Evolutionary conservation across 768 basidiomycete species (phyloP), one percentile per base, ranked within the genome.

Genomic region (Rhodotorula kratochvilovae): DNA sequence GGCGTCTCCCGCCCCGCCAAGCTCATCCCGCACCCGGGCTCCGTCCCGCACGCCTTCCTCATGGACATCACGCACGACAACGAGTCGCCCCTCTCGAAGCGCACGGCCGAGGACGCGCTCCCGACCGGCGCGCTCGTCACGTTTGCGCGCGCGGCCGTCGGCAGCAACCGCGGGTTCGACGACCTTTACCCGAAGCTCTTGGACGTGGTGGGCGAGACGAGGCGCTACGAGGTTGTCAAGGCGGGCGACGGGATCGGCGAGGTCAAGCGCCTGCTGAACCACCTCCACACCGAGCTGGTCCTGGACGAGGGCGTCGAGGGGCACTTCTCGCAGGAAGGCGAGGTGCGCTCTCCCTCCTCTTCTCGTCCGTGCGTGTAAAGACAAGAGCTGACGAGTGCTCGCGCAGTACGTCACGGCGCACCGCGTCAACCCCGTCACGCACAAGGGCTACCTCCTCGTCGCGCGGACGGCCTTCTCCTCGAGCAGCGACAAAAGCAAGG

Each of bases 1-100:
- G 94, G 93, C 3, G 88, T 89, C 10, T 81, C 86, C 66, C 86
- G 90, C 13, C 84, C 85, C 8, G 90, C 90, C 67, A 78, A 87
- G 48, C 87, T 98, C 61, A 89, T 85, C 16, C 89, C 90, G 13
- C 85, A 94, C 62, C 86, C 89, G 67, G 96, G 96, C 12, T 92
- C 91, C 0, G 81, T 84, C 48, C 96, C 96, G 1, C 96, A 99
- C 79, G 92, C 96, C 0, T 85, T 98, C 45, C 84, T 97, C 78
- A 98, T 92, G 81, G 96, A 99, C 80, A 84, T 91, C 67, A 98
- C 96, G 2, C 96, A 99, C 81, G 96, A 99, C 82, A 99, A 99
- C 79, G 92, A 98, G 80, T 89, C 93, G 2, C 90, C 89, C 2
- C 81, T 88, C 23, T 86, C 91, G 81, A 98, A 95, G 80, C 87